These are phyloP conservation scores for Claviceps lovelessii DNA, from an alignment of 2,329 filamentous ascomycete genomes.

Conservation along the genomic window DNA sequence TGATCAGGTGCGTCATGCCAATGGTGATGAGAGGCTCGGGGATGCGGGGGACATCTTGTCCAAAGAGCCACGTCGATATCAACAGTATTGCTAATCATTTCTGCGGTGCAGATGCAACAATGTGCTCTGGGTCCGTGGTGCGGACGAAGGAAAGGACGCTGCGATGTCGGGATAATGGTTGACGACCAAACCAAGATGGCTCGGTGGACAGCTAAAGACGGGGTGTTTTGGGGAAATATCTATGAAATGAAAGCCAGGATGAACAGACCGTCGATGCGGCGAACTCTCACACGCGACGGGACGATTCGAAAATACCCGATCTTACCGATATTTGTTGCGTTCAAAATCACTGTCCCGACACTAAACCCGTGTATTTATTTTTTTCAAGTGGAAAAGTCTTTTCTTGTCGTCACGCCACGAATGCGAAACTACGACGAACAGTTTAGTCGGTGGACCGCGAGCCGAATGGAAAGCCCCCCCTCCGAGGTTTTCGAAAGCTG, in stretches of 20 bases:
- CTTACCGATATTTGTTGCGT: not conserved
- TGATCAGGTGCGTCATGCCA: slow-evolving; percentile 56
- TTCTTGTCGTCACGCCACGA: not conserved
- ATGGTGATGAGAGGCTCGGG: no score
- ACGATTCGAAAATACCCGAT: not conserved
- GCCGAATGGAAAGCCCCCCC: not conserved
- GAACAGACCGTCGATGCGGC: not conserved
- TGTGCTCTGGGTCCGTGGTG: slow-evolving; percentile 72
- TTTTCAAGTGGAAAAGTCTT: not conserved
- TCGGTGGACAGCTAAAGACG: not conserved
- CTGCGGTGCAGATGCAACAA: slow-evolving; percentile 63
- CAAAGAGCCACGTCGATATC: not conserved
- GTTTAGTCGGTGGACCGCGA: not conserved
- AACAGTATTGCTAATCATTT: slow-evolving; percentile 2
- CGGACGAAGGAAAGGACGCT: slow-evolving; percentile 5
- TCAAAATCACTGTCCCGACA: not conserved
- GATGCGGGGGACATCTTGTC: not conserved
- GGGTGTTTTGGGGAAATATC: not conserved
- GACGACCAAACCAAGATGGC: not conserved
- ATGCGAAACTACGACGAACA: not conserved
- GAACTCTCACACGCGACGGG: not conserved
- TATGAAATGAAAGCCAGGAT: not conserved
- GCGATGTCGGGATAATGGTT: slow-evolving; percentile 4
- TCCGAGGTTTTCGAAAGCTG: not conserved
- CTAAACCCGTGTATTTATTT: not conserved